A percentile compares a stretch with the other conserved stretches of the same genome.
phyloP scores from a whole-genome alignment of 73 alveolate genomes.

The Uronychia setigera region DNA sequence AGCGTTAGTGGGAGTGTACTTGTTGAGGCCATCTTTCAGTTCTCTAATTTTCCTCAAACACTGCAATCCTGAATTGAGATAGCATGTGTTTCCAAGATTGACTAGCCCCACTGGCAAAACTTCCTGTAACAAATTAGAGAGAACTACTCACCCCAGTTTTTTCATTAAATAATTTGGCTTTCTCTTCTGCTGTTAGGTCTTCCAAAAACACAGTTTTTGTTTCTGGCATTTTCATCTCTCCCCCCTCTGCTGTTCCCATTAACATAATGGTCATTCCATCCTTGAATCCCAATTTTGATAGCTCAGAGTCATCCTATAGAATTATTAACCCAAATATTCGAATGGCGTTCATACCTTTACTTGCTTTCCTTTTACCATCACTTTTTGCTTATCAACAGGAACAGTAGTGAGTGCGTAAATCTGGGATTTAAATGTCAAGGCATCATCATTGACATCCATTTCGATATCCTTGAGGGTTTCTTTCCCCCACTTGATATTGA shows the following conservation, averaged over 20 bases:
- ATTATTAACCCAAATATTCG: conserved; percentile 18
- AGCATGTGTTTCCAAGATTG: conserved; percentile 98
- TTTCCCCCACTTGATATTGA: conserved; percentile 76
- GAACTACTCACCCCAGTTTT: conserved; percentile 83
- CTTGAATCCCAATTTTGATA: conserved; percentile 50
- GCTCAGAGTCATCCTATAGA: conserved; percentile 58
- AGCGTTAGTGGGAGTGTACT: conserved; percentile 42
- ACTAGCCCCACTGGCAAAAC: conserved; percentile 92
- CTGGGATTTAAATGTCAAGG: conserved; percentile 52
- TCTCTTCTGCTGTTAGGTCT: conserved; percentile 95
- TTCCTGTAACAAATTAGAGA: conserved; percentile 27
- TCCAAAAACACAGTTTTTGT: conserved; percentile 82
- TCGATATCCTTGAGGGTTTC: conserved; percentile 52
- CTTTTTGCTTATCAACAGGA: conserved; percentile 89
- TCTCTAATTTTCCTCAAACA: conserved; percentile 92
- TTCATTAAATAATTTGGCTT: conserved; percentile 87
- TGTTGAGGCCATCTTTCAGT: conserved; percentile 72
- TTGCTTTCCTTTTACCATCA: conserved; percentile 90
- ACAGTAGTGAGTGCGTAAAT: conserved; percentile 76
- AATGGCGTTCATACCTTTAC: conserved; percentile 60
- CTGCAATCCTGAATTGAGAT: conserved; percentile 94
- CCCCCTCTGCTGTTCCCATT: conserved; percentile 96
- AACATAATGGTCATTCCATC: conserved; percentile 77
- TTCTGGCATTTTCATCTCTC: conserved; percentile 58
- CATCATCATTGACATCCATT: conserved; percentile 43